Evolutionary conservation across 768 basidiomycete species (phyloP).

Genomic region (Tulasnella calospora): DNA sequence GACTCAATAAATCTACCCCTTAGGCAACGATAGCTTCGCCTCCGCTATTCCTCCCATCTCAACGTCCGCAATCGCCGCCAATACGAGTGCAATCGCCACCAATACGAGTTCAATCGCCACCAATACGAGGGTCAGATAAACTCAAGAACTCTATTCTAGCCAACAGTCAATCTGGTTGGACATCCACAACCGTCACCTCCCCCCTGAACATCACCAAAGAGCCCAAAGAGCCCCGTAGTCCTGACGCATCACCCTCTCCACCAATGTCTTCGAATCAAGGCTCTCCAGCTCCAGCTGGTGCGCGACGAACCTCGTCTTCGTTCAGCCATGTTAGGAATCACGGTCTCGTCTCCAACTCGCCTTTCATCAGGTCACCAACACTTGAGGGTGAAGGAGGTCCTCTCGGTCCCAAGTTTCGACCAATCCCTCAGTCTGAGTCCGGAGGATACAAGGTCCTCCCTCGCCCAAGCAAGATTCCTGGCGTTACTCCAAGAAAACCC

Average conservation of each 20-base stretch:
- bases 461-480: slow-evolving; percentile 4
- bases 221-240: not conserved
- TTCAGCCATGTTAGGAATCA: slow-evolving; percentile 72
- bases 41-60: not conserved
- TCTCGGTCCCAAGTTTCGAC: slow-evolving; percentile 17
- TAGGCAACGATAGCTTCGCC: slow-evolving; percentile 1
- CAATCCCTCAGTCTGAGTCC: not conserved
- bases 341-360: slow-evolving; percentile 79
- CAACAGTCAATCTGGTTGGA: slow-evolving; percentile 19
- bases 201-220: slow-evolving; percentile 8
- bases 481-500: slow-evolving; percentile 10
- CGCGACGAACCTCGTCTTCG: slow-evolving; percentile 69
- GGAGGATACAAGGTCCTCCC: slow-evolving; percentile 10
- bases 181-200: slow-evolving; percentile 2
- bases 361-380: slow-evolving; percentile 51
- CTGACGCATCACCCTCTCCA: not conserved
- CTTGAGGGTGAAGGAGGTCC: not conserved
- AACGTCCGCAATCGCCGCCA: not conserved
- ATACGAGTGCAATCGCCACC: no score
- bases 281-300: slow-evolving; percentile 29
- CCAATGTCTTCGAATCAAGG: not conserved
- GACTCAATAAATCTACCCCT: not conserved
- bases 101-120: not conserved
- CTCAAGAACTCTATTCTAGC: slow-evolving; percentile 21
- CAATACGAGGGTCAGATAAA: not conserved